Evolutionary conservation across 2,329 filamentous ascomycete species (phyloP).

Genomic region (Nemania abortiva): DNA sequence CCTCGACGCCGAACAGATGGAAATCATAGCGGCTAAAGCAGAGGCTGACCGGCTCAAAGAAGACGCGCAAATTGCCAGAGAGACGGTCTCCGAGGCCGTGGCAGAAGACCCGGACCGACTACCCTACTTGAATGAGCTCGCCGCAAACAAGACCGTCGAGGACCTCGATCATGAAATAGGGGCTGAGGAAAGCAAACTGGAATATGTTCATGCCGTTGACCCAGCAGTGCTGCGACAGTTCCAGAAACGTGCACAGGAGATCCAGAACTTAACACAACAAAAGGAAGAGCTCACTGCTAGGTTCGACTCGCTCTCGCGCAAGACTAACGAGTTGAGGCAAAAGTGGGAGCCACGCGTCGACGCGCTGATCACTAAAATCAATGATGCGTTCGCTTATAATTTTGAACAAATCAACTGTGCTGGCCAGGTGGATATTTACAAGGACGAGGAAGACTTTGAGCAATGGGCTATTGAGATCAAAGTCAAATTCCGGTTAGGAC

Average conservation of each 20-base stretch:
- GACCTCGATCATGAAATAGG: slow-evolving; percentile 79
- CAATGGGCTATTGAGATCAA: slow-evolving; percentile 93
- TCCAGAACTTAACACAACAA: slow-evolving; percentile 70
- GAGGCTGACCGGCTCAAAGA: slow-evolving; percentile 55
- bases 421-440: slow-evolving; percentile 88
- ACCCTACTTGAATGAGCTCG: slow-evolving; percentile 58
- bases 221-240: slow-evolving; percentile 81
- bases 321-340: slow-evolving; percentile 74
- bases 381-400: slow-evolving; percentile 90
- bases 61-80: slow-evolving; percentile 53
- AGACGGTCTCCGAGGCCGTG: slow-evolving; percentile 56
- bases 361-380: slow-evolving; percentile 81
- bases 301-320: slow-evolving; percentile 65
- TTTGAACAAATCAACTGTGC: slow-evolving; percentile 95
- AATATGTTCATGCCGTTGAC: slow-evolving; percentile 83
- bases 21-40: slow-evolving; percentile 55
- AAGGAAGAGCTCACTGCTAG: slow-evolving; percentile 67
- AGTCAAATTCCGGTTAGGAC: slow-evolving; percentile 87
- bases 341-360: slow-evolving; percentile 90
- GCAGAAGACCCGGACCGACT: slow-evolving; percentile 56
- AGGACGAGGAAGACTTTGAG: slow-evolving; percentile 92
- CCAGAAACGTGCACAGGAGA: slow-evolving; percentile 77
- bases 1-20: slow-evolving; percentile 61
- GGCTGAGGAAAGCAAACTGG: slow-evolving; percentile 79
- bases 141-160: slow-evolving; percentile 66